Percentiles rank a stretch among this genome's conserved stretches.
Evolutionary conservation across 371 early-diverging fungal species (phyloP).

Genomic region (Mortierella sp.): DNA sequence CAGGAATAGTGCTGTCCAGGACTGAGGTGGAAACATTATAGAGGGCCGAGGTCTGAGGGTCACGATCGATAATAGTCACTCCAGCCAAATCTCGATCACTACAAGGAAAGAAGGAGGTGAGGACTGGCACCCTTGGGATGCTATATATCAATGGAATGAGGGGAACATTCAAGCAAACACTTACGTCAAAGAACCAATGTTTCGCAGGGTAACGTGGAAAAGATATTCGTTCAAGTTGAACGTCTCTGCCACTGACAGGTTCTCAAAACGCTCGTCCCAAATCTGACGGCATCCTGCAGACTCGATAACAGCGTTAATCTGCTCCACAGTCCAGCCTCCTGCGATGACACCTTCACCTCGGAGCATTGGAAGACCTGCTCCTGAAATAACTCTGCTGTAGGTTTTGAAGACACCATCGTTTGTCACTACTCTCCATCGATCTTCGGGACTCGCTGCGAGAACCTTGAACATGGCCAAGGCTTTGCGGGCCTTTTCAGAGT

Average conservation of each 20-base stretch:
- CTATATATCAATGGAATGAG: too few relatives aligned
- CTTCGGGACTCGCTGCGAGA: conserved; percentile 53
- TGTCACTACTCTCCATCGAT: conserved; percentile 60
- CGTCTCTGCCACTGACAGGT: conserved; percentile 60
- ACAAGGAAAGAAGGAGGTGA: background rate
- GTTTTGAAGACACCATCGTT: conserved; percentile 57
- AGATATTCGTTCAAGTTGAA: conserved; percentile 68
- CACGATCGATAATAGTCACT: conserved; percentile 65
- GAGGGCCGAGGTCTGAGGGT: conserved; percentile 62
- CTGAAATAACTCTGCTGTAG: conserved; percentile 59
- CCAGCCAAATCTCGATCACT: conserved; percentile 63
- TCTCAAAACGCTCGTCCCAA: conserved; percentile 67
- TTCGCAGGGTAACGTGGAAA: conserved; percentile 60
- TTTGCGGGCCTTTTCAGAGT: conserved; percentile 32
- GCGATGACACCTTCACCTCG: conserved; percentile 60
- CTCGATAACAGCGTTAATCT: conserved; percentile 50
- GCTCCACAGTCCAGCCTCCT: conserved; percentile 64
- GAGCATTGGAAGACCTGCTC: conserved; percentile 60
- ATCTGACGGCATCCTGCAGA: conserved; percentile 32
- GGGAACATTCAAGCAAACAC: too few relatives aligned
- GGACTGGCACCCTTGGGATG: too few relatives aligned
- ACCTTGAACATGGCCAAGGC: conserved; percentile 56
- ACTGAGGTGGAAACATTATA: conserved; percentile 69
- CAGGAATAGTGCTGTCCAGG: conserved; percentile 61
- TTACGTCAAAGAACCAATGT: conserved; percentile 59